Base-by-base conservation (phyloP, 306 rosid genomes). In the Trichosanthes truncata region DNA sequence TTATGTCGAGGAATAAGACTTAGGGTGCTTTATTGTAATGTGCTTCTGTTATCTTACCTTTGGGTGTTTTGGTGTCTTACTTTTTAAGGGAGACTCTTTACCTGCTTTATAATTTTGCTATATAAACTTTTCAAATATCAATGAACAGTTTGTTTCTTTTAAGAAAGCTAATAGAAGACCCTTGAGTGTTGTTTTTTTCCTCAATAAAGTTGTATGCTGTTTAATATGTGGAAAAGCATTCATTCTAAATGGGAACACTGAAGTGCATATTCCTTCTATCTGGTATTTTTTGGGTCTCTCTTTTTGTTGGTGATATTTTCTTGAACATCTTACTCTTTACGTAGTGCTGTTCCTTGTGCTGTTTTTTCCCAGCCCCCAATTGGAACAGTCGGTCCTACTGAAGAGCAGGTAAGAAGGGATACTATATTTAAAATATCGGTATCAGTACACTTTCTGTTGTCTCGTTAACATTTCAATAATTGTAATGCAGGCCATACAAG, bases 361-460 rank as follows among this genome's bases (percentile, higher is more conserved):
- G 99, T 96, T 83, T 96, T 96, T 84, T 91, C 98, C 66, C 99
- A 96, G 84, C 99, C 99, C 78, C 98, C 99, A 36, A 89, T 93
- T 81, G 98, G 92, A 80, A 88, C 81, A 86, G 99, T 96, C 85
- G 99, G 99, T 81, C 94, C 91, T 80, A 80, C 90, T 2, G 98
- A 96, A 89, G 99, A 96, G 81, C 94, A 90, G 97, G 99, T 93
- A 74, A 81, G 45, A 56, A 78, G 51, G 52, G 80, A 57, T 43
- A 25, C 51, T 68, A 26, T 53, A 36, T 75, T 59, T 80, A 69
- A 23, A 7, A 43, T 80, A 83, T 80, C 67, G 65, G 78, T 29
- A 3, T 48, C 4, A 8, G 20, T 26, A 26, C 12, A 5, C 20
- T 38, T 8, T 25, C 21, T 1, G n/a, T 48, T 48, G 49, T 25